Evolutionary conservation across 2,329 filamentous ascomycete genomes (phyloP), one percentile per base, ranked within the genome.

Genomic region (Aaosphaeria pasadenensis): DNA sequence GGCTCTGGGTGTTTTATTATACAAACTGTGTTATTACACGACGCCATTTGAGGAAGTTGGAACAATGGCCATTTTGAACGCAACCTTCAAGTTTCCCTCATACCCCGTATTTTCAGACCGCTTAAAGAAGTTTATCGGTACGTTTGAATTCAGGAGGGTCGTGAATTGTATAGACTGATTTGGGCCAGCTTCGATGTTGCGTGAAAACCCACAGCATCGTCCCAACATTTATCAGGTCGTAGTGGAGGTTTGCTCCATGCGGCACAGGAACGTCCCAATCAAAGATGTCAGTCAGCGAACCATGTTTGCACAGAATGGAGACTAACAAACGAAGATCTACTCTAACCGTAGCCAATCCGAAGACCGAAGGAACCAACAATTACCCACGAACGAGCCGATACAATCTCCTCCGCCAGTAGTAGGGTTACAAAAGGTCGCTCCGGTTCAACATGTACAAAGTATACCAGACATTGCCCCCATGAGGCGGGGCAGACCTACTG

Each of bases 11-110:
- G 94, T 99, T 39, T 76, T 99, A 49, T 74, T 99, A 46, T 99
- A 99, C 77, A 99, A 99, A 77, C 79, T 99, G 52, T 99, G 94
- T 76, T 99, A 97, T 73, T 99, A 99, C 72, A 99, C 94, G 1
- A 99, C 94, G 5, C 94, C 94, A 1, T 99, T 99, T 62, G 94
- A 99, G 73, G 92, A 97, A 55, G 91, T 96, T 65, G 94, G 94
- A 29, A 92, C 96, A 74, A 88, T 97, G 76, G 94, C 94, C 9
- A 99, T 99, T 55, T 75, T 99, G 52, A 97, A 97, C 66, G 94
- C 94, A 44, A 95, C 85, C 70, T 97, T 89, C 79, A 91, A 89
- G 63, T 99, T 89, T 62, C 94, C 92, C 5, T 83, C 80, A 50
- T 90, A 96, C 63, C 94, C 94, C 30, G 77, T 82, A 13, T 99